These are phyloP conservation scores for Hydnomerulius pinastri DNA, from an alignment of 768 basidiomycete genomes.

Conservation along the genomic window DNA sequence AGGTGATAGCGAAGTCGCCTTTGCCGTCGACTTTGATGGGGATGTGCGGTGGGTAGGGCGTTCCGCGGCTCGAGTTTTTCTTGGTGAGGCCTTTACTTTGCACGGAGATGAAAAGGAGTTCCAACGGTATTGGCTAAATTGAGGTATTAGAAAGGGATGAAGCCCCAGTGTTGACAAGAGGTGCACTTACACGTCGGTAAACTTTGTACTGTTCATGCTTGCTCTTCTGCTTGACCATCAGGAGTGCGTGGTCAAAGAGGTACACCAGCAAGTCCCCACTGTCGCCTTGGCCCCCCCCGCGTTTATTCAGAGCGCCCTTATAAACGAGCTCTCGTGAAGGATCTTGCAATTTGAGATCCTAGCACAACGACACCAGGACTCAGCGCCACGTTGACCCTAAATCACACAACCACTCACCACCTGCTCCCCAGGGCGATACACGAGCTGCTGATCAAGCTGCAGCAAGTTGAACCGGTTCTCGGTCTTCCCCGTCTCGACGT, in stretches of 20 bases:
- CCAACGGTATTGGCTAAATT: constrained; percentile 89
- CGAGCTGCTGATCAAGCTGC: constrained; percentile 89
- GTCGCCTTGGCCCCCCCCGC: constrained; percentile 67
- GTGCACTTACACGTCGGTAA: constrained; percentile 76
- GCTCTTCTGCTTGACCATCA: constrained; percentile 94
- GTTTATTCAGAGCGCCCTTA: constrained; percentile 87
- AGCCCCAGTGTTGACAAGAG: background rate
- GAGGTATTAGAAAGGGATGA: constrained; percentile 7
- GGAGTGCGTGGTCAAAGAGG: constrained; percentile 93
- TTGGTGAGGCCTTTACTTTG: constrained; percentile 50
- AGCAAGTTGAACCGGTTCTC: constrained; percentile 96
- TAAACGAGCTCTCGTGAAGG: constrained; percentile 89
- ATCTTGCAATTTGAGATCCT: constrained; percentile 87
- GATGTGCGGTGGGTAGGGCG: constrained; percentile 48
- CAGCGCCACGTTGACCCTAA: background rate
- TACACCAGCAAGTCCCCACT: constrained; percentile 93
- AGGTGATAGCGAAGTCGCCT: constrained; percentile 89
- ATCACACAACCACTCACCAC: constrained; percentile 57
- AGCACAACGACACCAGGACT: background rate
- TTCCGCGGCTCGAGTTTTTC: constrained; percentile 40
- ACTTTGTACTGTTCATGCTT: constrained; percentile 93
- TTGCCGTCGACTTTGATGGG: constrained; percentile 63
- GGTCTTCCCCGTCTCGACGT: constrained; percentile 90
- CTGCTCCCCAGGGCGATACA: constrained; percentile 87
- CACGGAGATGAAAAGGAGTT: constrained; percentile 81